Evolutionary conservation across 306 rosid species (phyloP), one percentile per base, ranked within the genome.

Genomic region (Fragaria iinumae): DNA sequence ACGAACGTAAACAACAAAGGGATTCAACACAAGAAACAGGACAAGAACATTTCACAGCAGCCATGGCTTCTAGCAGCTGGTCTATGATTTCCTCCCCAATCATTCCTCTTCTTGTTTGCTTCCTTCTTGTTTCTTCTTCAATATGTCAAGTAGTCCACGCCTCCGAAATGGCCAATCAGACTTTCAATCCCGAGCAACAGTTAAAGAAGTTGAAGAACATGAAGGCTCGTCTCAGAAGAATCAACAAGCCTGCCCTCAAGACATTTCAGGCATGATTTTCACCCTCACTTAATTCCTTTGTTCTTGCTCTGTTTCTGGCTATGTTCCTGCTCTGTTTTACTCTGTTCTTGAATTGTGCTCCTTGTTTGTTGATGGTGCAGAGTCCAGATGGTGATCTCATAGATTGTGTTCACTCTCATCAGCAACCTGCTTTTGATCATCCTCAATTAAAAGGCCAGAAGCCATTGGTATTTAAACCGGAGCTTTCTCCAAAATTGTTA

Each of bases 361-460:
- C 18, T 65, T 74, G 18, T 70, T 3, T 29, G 47, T 17, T 34
- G 25, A 11, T 57, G 11, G 39, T 76, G 71, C 73, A 92, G 97
- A 90, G 97, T 83, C 90, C 97, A 53, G 99, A 92, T 5, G 99
- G 99, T 65, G 99, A 96, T 85, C 64, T 88, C 27, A 92, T 96
- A 78, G 98, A 96, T 41, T 96, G 99, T 65, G 96, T 96, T 62
- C 67, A 38, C 4, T 88, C 98, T 82, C 93, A 90, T 78, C 81
- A 68, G 8, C 99, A 96, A 82, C 96, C 93, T n/a, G 98, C 99
- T 75, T 96, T 96, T 77, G 99, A 96, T 81, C 98, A 96, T 79
- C 98, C 99, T 63, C 75, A 64, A 13, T 83, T 96, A 53, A 86
- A 78, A 76, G 98, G 90, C 17, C 86, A 86, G 27, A 88, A 79